Evolutionary conservation across 2,329 filamentous ascomycete genomes (phyloP).

Genomic region (Fusarium irregulare): DNA sequence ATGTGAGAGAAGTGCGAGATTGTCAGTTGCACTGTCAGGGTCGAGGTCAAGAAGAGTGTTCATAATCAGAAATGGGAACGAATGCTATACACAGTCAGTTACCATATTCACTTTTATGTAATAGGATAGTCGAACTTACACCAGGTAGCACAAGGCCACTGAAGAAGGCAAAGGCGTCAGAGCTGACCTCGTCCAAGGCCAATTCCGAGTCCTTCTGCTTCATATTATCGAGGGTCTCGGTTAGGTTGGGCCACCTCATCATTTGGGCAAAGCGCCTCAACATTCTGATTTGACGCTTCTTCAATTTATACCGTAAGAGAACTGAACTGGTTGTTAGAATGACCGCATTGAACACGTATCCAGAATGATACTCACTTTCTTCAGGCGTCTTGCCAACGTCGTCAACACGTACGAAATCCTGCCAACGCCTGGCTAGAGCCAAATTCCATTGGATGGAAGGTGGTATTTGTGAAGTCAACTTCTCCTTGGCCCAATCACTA

Average conservation of each 20-base stretch:
- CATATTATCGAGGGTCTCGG: constrained; percentile 71
- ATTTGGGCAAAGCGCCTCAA: constrained; percentile 75
- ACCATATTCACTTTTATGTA: background rate
- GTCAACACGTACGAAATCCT: constrained; percentile 75
- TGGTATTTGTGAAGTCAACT: constrained; percentile 72
- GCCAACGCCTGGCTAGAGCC: constrained; percentile 78
- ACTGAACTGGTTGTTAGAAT: constrained; percentile 52
- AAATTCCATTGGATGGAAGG: constrained; percentile 78
- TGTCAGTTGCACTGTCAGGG: constrained; percentile 72
- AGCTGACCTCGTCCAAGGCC: constrained; percentile 69
- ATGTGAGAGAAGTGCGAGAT: constrained; percentile 75
- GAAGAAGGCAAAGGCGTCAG: constrained; percentile 82
- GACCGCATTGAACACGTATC: background rate
- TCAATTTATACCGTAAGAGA: constrained; percentile 71
- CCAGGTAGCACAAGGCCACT: constrained; percentile 79
- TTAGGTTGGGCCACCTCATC: constrained; percentile 82
- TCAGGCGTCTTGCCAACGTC: constrained; percentile 65
- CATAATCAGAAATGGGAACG: constrained; percentile 80
- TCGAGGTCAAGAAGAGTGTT: constrained; percentile 82
- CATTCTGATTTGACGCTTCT: constrained; percentile 75
- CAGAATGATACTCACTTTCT: constrained; percentile 54
- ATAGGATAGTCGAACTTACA: constrained; percentile 54
- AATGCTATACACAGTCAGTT: constrained; percentile 55
- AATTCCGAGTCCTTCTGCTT: constrained; percentile 69
- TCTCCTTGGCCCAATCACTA: constrained; percentile 71